Evolutionary conservation across 768 basidiomycete species (phyloP).

Genomic region (Auricularia auricula-judae): DNA sequence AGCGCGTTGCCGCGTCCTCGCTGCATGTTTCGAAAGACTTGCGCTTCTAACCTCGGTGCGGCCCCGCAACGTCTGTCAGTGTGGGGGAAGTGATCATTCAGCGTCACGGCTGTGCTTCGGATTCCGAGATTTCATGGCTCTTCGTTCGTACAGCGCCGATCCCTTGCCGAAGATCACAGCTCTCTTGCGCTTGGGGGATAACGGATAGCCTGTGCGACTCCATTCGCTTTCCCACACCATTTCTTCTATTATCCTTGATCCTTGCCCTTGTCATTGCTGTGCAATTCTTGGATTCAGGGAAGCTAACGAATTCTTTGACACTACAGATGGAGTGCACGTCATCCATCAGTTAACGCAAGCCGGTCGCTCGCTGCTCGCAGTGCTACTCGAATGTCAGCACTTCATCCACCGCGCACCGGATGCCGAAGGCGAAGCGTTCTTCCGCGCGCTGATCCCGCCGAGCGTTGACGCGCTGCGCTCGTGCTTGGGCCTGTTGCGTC

Average conservation of each 20-base stretch:
- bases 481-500: slow-evolving; percentile 75
- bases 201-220: too few relatives aligned
- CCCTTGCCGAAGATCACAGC: too few relatives aligned
- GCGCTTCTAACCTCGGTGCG: too few relatives aligned
- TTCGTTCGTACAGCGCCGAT: too few relatives aligned
- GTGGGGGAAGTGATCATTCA: too few relatives aligned
- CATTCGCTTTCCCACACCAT: too few relatives aligned
- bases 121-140: too few relatives aligned
- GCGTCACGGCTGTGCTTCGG: too few relatives aligned
- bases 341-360: slow-evolving; percentile 94
- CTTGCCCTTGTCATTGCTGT: not conserved
- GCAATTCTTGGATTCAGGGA: not conserved
- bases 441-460: slow-evolving; percentile 68
- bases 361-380: slow-evolving; percentile 79
- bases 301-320: not conserved
- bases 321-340: slow-evolving; percentile 81
- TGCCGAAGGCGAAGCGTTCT: slow-evolving; percentile 6
- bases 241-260: too few relatives aligned
- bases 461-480: slow-evolving; percentile 78
- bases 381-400: slow-evolving; percentile 80
- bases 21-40: not conserved
- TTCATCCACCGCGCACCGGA: slow-evolving; percentile 27
- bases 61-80: too few relatives aligned
- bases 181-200: too few relatives aligned
- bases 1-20: not conserved